phyloP scores from a whole-genome alignment of 2,329 filamentous ascomycete species.

The Salinomyces thailandicus region DNA sequence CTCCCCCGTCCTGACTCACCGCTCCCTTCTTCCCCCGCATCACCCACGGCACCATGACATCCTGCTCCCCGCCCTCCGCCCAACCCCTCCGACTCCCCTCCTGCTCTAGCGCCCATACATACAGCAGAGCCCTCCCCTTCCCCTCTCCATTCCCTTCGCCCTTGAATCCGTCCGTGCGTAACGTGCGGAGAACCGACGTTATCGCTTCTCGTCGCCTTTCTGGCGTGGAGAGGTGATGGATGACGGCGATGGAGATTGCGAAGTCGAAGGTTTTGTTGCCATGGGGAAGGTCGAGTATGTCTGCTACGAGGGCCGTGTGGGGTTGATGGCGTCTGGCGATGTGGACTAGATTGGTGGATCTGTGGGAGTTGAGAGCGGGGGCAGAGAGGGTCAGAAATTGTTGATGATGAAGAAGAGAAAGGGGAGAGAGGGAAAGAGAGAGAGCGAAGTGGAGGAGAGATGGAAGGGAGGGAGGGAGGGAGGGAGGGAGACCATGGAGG shows the following conservation, averaged over 20 bases:
- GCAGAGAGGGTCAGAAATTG: background rate
- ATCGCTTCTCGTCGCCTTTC: conserved; percentile 64
- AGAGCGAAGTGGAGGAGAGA: background rate
- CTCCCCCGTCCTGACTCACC: conserved; percentile 9
- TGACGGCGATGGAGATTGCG: conserved; percentile 83
- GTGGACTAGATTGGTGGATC: conserved; percentile 47
- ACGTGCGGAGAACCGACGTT: conserved; percentile 55
- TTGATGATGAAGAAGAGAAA: background rate
- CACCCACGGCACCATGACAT: conserved; percentile 94
- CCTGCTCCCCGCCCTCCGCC: conserved; percentile 73
- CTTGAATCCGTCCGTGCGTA: conserved; percentile 36
- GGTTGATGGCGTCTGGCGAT: conserved; percentile 49
- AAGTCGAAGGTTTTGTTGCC: conserved; percentile 62
- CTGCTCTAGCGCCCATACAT: conserved; percentile 95
- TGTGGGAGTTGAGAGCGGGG: conserved; percentile 18
- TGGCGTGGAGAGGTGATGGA: conserved; percentile 82
- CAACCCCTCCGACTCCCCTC: conserved; percentile 75
- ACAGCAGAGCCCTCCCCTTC: conserved; percentile 57
- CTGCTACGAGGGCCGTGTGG: conserved; percentile 65
- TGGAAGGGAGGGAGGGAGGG: background rate
- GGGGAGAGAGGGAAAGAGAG: background rate
- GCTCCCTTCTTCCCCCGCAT: conserved; percentile 36
- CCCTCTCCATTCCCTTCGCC: background rate
- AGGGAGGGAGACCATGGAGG: background rate
- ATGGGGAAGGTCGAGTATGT: conserved; percentile 76